Evolutionary conservation across 2,329 filamentous ascomycete species (phyloP), one percentile per base, ranked within the genome.

Genomic region (Catunica adiposa): DNA sequence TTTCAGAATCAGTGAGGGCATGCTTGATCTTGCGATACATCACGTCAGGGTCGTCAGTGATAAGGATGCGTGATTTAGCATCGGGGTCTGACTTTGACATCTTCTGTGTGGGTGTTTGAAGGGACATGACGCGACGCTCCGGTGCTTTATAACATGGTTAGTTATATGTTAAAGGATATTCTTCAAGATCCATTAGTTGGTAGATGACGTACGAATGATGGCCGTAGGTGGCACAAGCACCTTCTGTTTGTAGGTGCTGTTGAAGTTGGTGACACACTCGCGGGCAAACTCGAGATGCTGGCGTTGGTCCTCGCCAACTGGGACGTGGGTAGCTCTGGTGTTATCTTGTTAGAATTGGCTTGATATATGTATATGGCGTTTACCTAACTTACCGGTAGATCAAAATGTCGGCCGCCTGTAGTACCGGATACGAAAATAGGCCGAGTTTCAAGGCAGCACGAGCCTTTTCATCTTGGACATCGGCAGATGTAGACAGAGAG

Each of bases 281-380:
- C 92, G 79, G 1, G 89, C 82, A 66, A 97, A 94, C 66, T 98
- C 92, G 22, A 98, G 78, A 68, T 98, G 92, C 63, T 98, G 92
- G 56, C 74, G 75, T 69, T 98, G 92, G 67, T 98, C 92, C 62
- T 94, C 86, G n/a, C 92, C 92, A 1, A 98, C 90, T 9, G 92
- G 92, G 23, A 98, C 90, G 69, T 96, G 87, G 0, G 90, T 96
- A 59, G 90, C 85, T 62, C 84, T 84, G 48, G 44, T 52, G 20
- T 54, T 34, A 20, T 14, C 29, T 11, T n/a, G n/a, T 11, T 34
- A 25, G 15, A 4, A 53, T n/a, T 38, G 37, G n/a, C 17, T 3
- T 15, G 8, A 3, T 26, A 14, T 3, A 17, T 26, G 2, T 17
- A 4, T n/a, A 15, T n/a, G 29, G 11, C 29, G 29, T 34, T 14